These are phyloP conservation scores for Fusarium xylarioides DNA, from an alignment of 2,329 filamentous ascomycete species.

Conservation along the genomic window DNA sequence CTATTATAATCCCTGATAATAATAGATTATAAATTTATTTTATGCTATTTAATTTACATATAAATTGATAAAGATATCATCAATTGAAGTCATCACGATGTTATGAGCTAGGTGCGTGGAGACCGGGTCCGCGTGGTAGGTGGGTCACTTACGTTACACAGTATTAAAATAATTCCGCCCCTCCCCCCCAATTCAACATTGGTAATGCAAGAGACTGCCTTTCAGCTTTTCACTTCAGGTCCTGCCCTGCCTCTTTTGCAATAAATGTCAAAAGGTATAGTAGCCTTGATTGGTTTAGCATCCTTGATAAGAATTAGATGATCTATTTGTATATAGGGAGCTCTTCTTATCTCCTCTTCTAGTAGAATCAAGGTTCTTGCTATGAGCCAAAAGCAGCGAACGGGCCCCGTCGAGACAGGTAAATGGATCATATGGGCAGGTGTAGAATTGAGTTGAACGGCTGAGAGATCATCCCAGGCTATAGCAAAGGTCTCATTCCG, in stretches of 20 bases:
- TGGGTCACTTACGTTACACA: too few relatives aligned
- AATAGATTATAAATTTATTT: too few relatives aligned
- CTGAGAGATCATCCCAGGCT: too few relatives aligned
- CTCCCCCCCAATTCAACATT: background rate
- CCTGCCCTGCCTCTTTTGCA: background rate
- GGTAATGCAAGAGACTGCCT: background rate
- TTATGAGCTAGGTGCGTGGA: too few relatives aligned
- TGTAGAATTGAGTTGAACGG: too few relatives aligned
- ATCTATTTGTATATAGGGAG: background rate
- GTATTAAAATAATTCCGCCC: background rate
- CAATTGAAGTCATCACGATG: too few relatives aligned
- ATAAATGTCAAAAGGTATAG: background rate
- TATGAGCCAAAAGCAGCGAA: background rate
- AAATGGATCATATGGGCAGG: background rate
- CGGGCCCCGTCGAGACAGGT: background rate
- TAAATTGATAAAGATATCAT: too few relatives aligned
- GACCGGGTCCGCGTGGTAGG: too few relatives aligned
- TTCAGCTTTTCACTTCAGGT: background rate
- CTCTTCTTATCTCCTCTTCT: background rate
- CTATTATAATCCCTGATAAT: too few relatives aligned
- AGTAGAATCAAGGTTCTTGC: background rate
- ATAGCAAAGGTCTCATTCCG: too few relatives aligned
- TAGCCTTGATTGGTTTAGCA: background rate
- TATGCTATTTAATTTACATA: too few relatives aligned
- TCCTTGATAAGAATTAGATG: background rate